A percentile compares a stretch with the other conserved stretches of the same genome.
Conservation (phyloP, 257 asterid genomes). For the Nicotiana sylvestris region DNA sequence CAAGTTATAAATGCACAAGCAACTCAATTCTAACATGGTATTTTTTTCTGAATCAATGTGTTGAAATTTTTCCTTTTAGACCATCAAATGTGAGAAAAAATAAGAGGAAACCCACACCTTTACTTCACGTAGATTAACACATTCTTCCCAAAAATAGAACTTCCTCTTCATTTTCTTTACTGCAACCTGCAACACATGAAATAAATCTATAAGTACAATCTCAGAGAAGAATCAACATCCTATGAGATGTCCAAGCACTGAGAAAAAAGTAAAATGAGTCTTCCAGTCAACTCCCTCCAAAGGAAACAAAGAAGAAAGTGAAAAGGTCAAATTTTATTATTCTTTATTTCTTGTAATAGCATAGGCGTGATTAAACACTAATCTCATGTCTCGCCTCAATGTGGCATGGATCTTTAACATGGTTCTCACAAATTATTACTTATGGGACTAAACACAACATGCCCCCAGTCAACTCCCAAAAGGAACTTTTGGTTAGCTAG, state of each 20-base stretch:
- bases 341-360: neutral
- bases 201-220: neutral
- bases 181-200: conserved; percentile 61
- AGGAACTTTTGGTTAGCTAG: neutral
- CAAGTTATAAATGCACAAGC: neutral
- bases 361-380: neutral
- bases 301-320: neutral
- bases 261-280: neutral
- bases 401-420: neutral
- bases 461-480: neutral
- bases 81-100: conserved; percentile 10
- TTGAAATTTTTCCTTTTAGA: neutral
- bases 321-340: neutral
- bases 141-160: conserved; percentile 84
- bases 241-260: neutral
- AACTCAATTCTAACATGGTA: conserved; percentile 7
- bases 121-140: conserved; percentile 80
- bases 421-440: neutral
- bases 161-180: conserved; percentile 93
- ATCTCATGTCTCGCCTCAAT: neutral
- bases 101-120: conserved; percentile 38
- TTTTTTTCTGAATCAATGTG: conserved; percentile 7
- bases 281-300: neutral
- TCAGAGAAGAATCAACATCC: conserved; percentile 1
- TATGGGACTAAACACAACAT: neutral